phyloP scores from a whole-genome alignment of 805 yeast genomes.

The Saccharomycopsis guyanensis region DNA sequence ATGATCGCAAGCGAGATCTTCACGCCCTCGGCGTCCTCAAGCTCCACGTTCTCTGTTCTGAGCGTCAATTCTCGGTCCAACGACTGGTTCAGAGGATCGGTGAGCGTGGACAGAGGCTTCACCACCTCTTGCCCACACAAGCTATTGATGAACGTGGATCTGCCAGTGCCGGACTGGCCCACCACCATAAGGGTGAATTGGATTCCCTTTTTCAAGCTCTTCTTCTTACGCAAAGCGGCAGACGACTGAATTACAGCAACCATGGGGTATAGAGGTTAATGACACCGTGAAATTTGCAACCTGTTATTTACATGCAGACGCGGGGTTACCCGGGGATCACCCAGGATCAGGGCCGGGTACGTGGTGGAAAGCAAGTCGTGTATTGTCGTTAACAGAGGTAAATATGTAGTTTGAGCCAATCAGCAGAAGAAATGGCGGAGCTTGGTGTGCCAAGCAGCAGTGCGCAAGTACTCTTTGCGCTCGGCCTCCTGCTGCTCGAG shows the following conservation, averaged over 20 bases:
- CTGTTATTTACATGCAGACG: background rate
- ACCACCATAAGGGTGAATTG: constrained; percentile 82
- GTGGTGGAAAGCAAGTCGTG: background rate
- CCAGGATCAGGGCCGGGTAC: background rate
- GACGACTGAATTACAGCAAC: constrained; percentile 43
- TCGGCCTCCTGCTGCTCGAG: constrained; percentile 33
- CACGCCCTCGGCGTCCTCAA: constrained; percentile 81
- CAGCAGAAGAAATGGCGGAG: constrained; percentile 19
- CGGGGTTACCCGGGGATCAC: background rate
- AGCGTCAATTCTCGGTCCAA: constrained; percentile 49
- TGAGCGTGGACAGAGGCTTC: constrained; percentile 55
- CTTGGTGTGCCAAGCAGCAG: constrained; percentile 11
- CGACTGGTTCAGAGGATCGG: constrained; percentile 43
- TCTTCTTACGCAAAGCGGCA: constrained; percentile 60
- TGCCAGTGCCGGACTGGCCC: constrained; percentile 82
- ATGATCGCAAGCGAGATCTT: constrained; percentile 69
- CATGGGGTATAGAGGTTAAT: too few species aligned
- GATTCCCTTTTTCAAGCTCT: constrained; percentile 74
- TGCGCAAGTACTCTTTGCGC: constrained; percentile 38
- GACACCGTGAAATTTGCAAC: background rate
- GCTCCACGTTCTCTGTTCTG: constrained; percentile 74
- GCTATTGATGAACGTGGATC: constrained; percentile 89
- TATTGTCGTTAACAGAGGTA: background rate
- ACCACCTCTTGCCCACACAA: constrained; percentile 85
- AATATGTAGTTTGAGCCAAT: background rate